phyloP scores from a whole-genome alignment of 164 flowering plant genomes.

The Nymphaea thermarum region DNA sequence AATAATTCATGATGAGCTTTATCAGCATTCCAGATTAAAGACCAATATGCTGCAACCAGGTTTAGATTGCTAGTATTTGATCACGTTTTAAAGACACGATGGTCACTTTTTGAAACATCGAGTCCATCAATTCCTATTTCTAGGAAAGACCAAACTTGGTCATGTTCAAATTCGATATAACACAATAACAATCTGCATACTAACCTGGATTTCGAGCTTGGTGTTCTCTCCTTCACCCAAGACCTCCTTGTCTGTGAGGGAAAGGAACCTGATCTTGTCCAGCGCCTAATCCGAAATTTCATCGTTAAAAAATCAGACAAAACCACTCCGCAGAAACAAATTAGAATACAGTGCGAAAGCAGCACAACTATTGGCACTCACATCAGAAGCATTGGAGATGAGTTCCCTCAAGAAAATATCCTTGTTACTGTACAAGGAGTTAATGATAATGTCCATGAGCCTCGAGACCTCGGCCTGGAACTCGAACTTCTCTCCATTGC shows the following conservation, averaged over 20 bases:
- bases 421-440: constrained; percentile 94
- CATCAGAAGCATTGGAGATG: constrained; percentile 98
- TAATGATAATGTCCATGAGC: constrained; percentile 91
- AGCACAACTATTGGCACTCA: constrained; percentile 19
- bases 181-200: constrained; percentile 13
- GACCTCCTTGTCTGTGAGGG: constrained; percentile 85
- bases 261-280: constrained; percentile 90
- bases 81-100: background rate
- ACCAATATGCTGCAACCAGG: background rate
- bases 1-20: too few species aligned
- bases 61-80: background rate
- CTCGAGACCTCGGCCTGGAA: constrained; percentile 99
- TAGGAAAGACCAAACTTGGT: background rate
- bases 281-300: constrained; percentile 40
- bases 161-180: background rate
- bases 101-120: background rate
- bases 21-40: too few species aligned
- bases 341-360: background rate
- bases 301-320: background rate
- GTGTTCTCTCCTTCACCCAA: constrained; percentile 91
- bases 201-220: constrained; percentile 87
- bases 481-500: constrained; percentile 84
- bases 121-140: background rate
- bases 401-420: constrained; percentile 95
- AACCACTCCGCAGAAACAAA: background rate